phyloP scores from a whole-genome alignment of 2,329 filamentous ascomycete species.

The Aspergillus piperis region DNA sequence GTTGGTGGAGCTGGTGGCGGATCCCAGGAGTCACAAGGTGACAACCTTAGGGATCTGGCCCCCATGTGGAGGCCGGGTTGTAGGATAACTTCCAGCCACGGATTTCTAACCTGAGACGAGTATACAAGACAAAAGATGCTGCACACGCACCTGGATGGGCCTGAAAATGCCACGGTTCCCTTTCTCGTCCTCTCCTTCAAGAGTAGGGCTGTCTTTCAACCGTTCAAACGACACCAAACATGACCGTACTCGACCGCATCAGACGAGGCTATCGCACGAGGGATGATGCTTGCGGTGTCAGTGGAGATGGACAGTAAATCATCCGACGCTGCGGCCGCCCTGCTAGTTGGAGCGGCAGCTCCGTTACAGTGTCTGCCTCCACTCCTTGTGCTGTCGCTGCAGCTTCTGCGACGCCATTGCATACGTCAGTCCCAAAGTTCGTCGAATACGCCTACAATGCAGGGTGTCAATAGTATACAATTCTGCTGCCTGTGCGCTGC shows the following conservation, averaged over 20 bases:
- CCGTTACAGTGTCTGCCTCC: not conserved
- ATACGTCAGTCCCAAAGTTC: not conserved
- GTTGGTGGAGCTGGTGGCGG: too few relatives aligned
- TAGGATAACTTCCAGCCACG: not conserved
- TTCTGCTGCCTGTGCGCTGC: not conserved
- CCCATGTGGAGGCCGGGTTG: too few relatives aligned
- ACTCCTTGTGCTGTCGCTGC: constrained; percentile 2
- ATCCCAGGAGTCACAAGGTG: not conserved
- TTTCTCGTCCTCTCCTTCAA: not conserved
- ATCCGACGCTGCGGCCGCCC: not conserved
- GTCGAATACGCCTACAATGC: not conserved
- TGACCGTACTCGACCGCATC: too few relatives aligned
- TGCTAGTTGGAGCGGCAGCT: not conserved
- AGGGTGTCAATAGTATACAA: not conserved
- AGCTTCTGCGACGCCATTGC: not conserved
- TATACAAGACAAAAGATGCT: not conserved
- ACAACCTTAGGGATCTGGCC: not conserved
- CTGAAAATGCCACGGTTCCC: too few relatives aligned
- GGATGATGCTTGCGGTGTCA: not conserved
- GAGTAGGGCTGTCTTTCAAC: too few relatives aligned
- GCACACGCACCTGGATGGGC: not conserved
- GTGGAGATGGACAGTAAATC: not conserved
- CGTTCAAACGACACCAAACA: too few relatives aligned
- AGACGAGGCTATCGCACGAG: too few relatives aligned
- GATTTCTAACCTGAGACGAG: not conserved